Evolutionary conservation across 495 filamentous ascomycete genomes (phyloP).

Genomic region (Penicillium crystallinum): DNA sequence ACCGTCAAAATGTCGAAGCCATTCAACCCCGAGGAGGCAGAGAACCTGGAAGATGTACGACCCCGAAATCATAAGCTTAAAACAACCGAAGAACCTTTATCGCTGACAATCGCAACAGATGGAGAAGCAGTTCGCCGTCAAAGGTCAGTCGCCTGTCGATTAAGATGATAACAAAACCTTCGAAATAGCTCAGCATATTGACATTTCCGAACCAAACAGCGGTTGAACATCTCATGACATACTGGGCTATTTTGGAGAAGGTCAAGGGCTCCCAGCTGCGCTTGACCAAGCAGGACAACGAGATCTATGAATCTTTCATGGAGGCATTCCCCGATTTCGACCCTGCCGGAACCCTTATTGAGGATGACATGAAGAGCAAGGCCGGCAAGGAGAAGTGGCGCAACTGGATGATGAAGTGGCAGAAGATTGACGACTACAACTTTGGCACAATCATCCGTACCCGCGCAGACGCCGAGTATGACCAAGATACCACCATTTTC

Average conservation of each 20-base stretch:
- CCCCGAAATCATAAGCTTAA: background rate
- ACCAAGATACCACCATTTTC: conserved; percentile 87
- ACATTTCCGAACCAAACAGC: conserved; percentile 40
- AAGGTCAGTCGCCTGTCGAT: conserved; percentile 52
- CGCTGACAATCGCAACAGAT: conserved; percentile 56
- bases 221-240: conserved; percentile 92
- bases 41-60: conserved; percentile 72
- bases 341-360: conserved; percentile 68
- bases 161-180: background rate
- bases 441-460: conserved; percentile 88
- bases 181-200: conserved; percentile 1
- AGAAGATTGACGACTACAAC: conserved; percentile 91
- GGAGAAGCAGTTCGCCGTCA: conserved; percentile 99
- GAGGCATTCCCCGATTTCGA: conserved; percentile 90
- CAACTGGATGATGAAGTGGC: conserved; percentile 88
- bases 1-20: conserved; percentile 41
- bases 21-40: conserved; percentile 63
- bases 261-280: conserved; percentile 78
- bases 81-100: background rate
- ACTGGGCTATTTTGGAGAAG: conserved; percentile 93
- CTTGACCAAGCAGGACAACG: conserved; percentile 89
- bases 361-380: conserved; percentile 98
- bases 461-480: conserved; percentile 77
- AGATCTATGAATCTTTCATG: conserved; percentile 85
- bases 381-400: conserved; percentile 93